phyloP scores from a whole-genome alignment of 371 early-diverging fungal genomes.

The Chytridium lagenaria region DNA sequence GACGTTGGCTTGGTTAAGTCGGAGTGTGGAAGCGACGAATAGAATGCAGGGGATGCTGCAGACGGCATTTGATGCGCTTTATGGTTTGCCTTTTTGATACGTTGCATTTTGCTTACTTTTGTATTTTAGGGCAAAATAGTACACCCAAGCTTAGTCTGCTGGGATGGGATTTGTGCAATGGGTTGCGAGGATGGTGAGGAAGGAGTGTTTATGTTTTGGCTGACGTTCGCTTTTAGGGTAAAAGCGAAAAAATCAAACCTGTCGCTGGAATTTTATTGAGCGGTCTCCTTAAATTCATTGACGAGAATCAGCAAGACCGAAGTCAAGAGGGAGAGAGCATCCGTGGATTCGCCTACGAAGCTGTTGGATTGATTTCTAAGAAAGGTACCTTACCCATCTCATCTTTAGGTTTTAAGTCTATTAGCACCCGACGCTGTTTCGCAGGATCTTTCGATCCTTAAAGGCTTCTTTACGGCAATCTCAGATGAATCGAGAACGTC shows the following conservation, averaged over 20 bases:
- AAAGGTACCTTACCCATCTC: constrained; percentile 56
- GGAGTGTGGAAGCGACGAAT: constrained; percentile 64
- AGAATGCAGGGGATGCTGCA: constrained; percentile 71
- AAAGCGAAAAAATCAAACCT: constrained; percentile 53
- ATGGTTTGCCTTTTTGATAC: constrained; percentile 52
- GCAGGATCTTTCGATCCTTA: constrained; percentile 66
- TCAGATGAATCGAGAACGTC: constrained; percentile 67
- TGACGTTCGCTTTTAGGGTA: not conserved
- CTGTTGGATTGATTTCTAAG: constrained; percentile 76
- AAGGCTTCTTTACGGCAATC: constrained; percentile 73
- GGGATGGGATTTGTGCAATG: constrained; percentile 88
- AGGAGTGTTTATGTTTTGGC: not conserved
- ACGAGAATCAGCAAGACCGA: constrained; percentile 53
- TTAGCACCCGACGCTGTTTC: constrained; percentile 70
- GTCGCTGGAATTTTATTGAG: constrained; percentile 75
- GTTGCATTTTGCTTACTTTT: not conserved
- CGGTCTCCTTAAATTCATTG: constrained; percentile 74
- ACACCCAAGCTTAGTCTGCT: constrained; percentile 70
- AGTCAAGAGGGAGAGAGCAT: constrained; percentile 67
- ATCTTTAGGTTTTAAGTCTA: constrained; percentile 5
- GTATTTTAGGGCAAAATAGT: constrained; percentile 60
- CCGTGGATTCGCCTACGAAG: constrained; percentile 86
- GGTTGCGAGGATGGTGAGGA: constrained; percentile 77
- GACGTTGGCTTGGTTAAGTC: too few species aligned
- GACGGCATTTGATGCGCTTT: constrained; percentile 79